These are phyloP conservation scores for Podaxis sp. DNA, from an alignment of 768 basidiomycete species.

Conservation along the genomic window DNA sequence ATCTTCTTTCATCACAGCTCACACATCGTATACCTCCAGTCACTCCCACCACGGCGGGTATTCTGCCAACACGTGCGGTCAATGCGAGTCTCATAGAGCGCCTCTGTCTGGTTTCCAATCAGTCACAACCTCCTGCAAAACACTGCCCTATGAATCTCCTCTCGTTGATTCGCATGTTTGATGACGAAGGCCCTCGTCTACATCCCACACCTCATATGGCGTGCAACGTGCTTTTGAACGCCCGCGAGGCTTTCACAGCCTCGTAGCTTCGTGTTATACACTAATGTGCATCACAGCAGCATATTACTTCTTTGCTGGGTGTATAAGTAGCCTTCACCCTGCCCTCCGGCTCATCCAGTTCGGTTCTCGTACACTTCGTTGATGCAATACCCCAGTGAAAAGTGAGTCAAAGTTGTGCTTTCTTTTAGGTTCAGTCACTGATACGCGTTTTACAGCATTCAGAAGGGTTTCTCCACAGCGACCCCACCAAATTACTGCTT, in stretches of 20 bases:
- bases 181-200: background rate
- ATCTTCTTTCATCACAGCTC: background rate
- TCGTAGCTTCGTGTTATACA: background rate
- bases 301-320: background rate
- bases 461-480: background rate
- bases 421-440: background rate
- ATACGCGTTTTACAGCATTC: background rate
- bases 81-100: background rate
- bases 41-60: background rate
- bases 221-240: constrained; percentile 2
- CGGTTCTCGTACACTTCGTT: background rate
- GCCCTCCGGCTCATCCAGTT: background rate
- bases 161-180: constrained; percentile 1
- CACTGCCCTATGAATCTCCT: background rate
- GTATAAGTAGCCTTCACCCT: background rate
- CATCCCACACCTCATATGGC: background rate
- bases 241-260: constrained; percentile 8
- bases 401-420: background rate
- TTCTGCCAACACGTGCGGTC: background rate
- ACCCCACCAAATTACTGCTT: background rate
- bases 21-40: background rate
- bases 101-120: background rate
- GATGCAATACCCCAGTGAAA: background rate
- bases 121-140: background rate
- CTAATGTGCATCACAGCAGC: background rate